These are phyloP conservation scores for Clarireedia monteithiana DNA, from an alignment of 2,329 filamentous ascomycete species.

Conservation along the genomic window DNA sequence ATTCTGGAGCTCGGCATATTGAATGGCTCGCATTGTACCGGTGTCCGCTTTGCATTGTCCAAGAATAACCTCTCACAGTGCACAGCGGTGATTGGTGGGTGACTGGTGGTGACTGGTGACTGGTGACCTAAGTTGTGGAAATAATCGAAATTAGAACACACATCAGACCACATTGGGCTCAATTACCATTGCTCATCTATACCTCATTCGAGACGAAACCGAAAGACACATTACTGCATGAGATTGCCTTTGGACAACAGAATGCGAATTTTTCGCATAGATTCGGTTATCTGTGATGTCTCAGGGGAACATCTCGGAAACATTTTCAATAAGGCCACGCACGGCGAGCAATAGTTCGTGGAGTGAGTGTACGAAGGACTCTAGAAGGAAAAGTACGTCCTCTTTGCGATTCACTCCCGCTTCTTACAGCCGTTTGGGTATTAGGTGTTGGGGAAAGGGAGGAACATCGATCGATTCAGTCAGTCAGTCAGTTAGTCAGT, in stretches of 20 bases:
- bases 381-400: not conserved
- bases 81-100: too few relatives aligned
- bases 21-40: not conserved
- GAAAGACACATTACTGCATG: not conserved
- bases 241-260: not conserved
- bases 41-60: too few relatives aligned
- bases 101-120: too few relatives aligned
- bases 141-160: too few relatives aligned
- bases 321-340: not conserved
- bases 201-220: not conserved
- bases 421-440: too few relatives aligned
- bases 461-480: too few relatives aligned
- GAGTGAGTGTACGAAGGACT: not conserved
- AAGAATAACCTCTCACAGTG: too few relatives aligned
- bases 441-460: too few relatives aligned
- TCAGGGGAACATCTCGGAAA: not conserved
- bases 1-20: not conserved
- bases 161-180: too few relatives aligned
- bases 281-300: conserved; percentile 1
- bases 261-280: too few relatives aligned
- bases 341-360: not conserved
- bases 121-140: too few relatives aligned
- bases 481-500: too few relatives aligned
- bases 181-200: not conserved
- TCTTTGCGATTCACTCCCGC: not conserved